Conservation (phyloP, 2,329 filamentous ascomycete species). For the Neofusicoccum kwambonambiense region DNA sequence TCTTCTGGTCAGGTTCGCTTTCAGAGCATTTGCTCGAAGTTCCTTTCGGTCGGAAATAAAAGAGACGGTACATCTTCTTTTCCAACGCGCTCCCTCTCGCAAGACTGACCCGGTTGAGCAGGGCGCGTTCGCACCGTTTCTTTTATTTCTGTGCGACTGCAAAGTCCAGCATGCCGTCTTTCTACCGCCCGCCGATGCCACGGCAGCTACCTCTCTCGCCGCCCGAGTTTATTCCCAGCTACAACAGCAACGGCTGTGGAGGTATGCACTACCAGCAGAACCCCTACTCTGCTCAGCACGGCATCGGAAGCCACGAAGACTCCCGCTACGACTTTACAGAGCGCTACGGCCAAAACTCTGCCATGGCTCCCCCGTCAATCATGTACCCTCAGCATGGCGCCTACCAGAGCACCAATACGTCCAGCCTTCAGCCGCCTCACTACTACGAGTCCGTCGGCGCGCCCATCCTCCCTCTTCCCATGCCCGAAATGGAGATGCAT, state of each 20-base stretch:
- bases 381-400: conserved; percentile 42
- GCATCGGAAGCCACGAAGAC: conserved; percentile 43
- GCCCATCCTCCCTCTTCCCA: conserved; percentile 45
- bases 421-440: conserved; percentile 37
- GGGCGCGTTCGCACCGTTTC: conserved; percentile 42
- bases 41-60: conserved; percentile 33
- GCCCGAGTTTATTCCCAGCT: conserved; percentile 47
- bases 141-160: conserved; percentile 37
- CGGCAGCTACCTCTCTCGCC: conserved; percentile 49
- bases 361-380: conserved; percentile 33
- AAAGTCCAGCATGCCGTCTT: conserved; percentile 47
- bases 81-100: neutral
- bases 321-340: conserved; percentile 47
- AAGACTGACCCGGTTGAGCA: conserved; percentile 22
- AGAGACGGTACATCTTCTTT: conserved; percentile 36
- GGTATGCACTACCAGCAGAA: conserved; percentile 44
- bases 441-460: conserved; percentile 48
- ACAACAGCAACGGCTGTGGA: conserved; percentile 42
- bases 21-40: conserved; percentile 38
- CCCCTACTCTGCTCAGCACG: conserved; percentile 42
- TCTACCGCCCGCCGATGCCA: conserved; percentile 47
- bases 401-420: conserved; percentile 34
- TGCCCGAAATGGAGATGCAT: conserved; percentile 40
- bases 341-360: conserved; percentile 45
- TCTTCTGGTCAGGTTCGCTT: conserved; percentile 30